phyloP scores from a whole-genome alignment of 2,329 filamentous ascomycete genomes.

The Aspergillus ibericus region DNA sequence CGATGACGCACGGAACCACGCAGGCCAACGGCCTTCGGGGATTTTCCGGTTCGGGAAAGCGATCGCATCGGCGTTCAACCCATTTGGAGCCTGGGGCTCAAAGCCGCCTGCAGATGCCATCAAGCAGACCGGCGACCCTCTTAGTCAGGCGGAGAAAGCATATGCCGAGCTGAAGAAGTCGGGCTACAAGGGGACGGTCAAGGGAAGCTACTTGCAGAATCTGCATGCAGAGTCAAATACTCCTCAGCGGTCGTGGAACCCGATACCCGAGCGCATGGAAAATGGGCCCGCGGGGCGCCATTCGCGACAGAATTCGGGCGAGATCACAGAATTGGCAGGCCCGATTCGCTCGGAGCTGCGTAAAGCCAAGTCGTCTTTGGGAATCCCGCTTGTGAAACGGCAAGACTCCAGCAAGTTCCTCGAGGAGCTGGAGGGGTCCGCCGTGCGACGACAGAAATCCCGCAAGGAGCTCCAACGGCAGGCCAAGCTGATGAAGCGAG shows the following conservation, averaged over 20 bases:
- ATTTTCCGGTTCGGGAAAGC: constrained; percentile 59
- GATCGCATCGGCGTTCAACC: constrained; percentile 56
- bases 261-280: constrained; percentile 34
- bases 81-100: constrained; percentile 53
- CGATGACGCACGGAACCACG: constrained; percentile 25
- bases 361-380: constrained; percentile 32
- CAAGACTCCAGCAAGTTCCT: constrained; percentile 32
- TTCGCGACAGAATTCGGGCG: constrained; percentile 16
- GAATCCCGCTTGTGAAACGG: constrained; percentile 28
- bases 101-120: constrained; percentile 42
- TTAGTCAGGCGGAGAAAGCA: constrained; percentile 51
- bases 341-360: constrained; percentile 38
- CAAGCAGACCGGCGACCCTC: constrained; percentile 40
- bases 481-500: constrained; percentile 58
- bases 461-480: constrained; percentile 60
- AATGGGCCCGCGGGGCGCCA: constrained; percentile 18
- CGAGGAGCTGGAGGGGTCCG: constrained; percentile 26
- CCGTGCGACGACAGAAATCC: constrained; percentile 51
- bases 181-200: constrained; percentile 48
- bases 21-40: constrained; percentile 39
- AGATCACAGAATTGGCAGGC: constrained; percentile 21
- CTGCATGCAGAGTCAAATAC: constrained; percentile 20
- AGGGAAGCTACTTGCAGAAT: constrained; percentile 32
- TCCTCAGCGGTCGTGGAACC: constrained; percentile 37
- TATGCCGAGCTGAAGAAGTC: constrained; percentile 57